Percentiles rank a stretch among this genome's conserved stretches.
Conservation (phyloP, 2,329 filamentous ascomycete species). For the Didymella arachidicola region DNA sequence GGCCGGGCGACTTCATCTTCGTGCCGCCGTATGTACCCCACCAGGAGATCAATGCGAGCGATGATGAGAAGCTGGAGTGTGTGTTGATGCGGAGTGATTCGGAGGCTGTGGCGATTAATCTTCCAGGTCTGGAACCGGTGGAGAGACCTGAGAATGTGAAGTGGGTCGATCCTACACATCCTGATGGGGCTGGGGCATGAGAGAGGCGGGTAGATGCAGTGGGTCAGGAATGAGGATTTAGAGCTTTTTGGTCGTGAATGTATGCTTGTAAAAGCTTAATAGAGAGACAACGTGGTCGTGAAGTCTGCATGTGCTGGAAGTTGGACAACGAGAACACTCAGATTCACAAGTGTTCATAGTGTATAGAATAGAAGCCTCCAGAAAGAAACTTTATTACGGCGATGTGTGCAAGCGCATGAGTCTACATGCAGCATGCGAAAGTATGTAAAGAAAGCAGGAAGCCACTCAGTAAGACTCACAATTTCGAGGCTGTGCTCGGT, state of each 20-base stretch:
- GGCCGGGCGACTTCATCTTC: conserved; percentile 22
- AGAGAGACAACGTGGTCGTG: too few relatives aligned
- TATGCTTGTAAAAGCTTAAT: neutral
- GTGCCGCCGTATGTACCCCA: conserved; percentile 23
- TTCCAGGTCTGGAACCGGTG: conserved; percentile 8
- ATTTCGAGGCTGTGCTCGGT: too few relatives aligned
- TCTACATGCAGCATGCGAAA: too few relatives aligned
- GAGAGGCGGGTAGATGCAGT: neutral
- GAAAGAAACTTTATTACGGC: too few relatives aligned
- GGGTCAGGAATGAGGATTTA: neutral
- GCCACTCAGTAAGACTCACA: too few relatives aligned
- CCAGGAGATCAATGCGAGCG: conserved; percentile 23
- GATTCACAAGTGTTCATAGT: too few relatives aligned
- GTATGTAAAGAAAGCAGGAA: too few relatives aligned
- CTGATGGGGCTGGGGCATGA: conserved; percentile 17
- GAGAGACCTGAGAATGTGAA: conserved; percentile 13
- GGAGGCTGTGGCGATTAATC: conserved; percentile 19
- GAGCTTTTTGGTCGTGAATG: neutral
- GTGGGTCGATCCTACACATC: conserved; percentile 24
- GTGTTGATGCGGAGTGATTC: conserved; percentile 21
- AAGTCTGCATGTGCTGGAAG: too few relatives aligned
- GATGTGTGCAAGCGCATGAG: too few relatives aligned
- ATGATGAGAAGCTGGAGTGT: conserved; percentile 22
- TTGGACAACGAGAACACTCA: too few relatives aligned
- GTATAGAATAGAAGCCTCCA: too few relatives aligned